These are phyloP conservation scores for Garcia nutans DNA, from an alignment of 345 rosid species.

Conservation along the genomic window DNA sequence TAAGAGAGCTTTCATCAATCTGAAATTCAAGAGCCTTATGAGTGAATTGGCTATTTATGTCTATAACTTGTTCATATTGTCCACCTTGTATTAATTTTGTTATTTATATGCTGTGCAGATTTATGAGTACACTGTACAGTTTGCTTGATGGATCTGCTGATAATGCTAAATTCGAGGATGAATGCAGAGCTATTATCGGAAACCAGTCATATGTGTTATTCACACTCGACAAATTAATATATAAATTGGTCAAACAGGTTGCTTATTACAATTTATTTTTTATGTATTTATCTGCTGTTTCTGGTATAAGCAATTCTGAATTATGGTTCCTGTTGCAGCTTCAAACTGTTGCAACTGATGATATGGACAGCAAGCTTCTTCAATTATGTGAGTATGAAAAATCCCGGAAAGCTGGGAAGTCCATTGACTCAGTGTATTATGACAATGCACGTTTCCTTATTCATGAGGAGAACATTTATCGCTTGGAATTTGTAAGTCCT, in stretches of 20 bases:
- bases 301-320: no score
- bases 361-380: slow-evolving; percentile 85
- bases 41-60: not conserved
- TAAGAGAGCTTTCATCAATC: no score
- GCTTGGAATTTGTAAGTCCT: slow-evolving; percentile 81
- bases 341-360: slow-evolving; percentile 78
- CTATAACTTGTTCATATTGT: no score
- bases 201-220: slow-evolving; percentile 91
- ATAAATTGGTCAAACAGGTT: slow-evolving; percentile 90
- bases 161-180: slow-evolving; percentile 93
- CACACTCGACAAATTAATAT: slow-evolving; percentile 90
- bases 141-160: slow-evolving; percentile 92
- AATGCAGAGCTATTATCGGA: slow-evolving; percentile 92
- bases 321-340: slow-evolving; percentile 43
- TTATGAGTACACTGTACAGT: slow-evolving; percentile 86
- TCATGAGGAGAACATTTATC: slow-evolving; percentile 83
- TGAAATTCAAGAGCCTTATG: no score
- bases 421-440: slow-evolving; percentile 65
- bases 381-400: slow-evolving; percentile 80
- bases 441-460: slow-evolving; percentile 83
- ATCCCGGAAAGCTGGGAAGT: slow-evolving; percentile 67
- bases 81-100: no score
- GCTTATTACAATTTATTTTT: not conserved
- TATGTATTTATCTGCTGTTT: not conserved
- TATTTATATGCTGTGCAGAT: slow-evolving; percentile 40